Evolutionary conservation across 2,329 filamentous ascomycete genomes (phyloP).

Genomic region (Colletotrichum phormii): DNA sequence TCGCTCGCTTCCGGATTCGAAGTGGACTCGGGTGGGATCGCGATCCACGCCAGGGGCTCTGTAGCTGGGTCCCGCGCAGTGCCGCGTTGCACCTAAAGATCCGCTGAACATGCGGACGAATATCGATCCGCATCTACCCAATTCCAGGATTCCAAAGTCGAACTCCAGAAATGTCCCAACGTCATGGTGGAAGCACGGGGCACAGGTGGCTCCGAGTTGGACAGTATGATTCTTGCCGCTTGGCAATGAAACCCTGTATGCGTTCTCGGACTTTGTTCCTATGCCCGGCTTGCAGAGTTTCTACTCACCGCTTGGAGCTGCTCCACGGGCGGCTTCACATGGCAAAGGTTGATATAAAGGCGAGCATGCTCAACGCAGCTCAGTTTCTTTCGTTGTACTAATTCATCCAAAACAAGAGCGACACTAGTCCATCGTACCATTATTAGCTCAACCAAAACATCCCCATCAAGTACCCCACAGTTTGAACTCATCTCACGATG

Average conservation of each 20-base stretch:
- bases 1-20: background rate
- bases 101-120: background rate
- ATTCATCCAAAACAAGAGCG: background rate
- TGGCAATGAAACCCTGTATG: constrained; percentile 1
- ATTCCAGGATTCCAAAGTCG: background rate
- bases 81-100: background rate
- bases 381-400: background rate
- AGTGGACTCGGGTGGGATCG: background rate
- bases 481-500: constrained; percentile 7
- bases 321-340: background rate
- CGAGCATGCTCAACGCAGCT: background rate
- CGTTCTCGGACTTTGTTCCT: constrained; percentile 16
- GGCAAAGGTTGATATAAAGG: constrained; percentile 20
- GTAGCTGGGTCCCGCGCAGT: background rate
- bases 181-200: background rate
- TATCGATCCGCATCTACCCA: background rate
- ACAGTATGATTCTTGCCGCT: background rate
- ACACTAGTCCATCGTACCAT: background rate
- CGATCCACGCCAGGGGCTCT: background rate
- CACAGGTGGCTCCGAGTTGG: background rate
- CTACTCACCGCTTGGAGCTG: background rate
- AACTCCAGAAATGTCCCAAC: background rate
- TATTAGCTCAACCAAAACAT: background rate
- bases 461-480: background rate
- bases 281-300: background rate